These are phyloP conservation scores for Claviceps arundinis DNA, from an alignment of 2,329 filamentous ascomycete species.

Conservation along the genomic window DNA sequence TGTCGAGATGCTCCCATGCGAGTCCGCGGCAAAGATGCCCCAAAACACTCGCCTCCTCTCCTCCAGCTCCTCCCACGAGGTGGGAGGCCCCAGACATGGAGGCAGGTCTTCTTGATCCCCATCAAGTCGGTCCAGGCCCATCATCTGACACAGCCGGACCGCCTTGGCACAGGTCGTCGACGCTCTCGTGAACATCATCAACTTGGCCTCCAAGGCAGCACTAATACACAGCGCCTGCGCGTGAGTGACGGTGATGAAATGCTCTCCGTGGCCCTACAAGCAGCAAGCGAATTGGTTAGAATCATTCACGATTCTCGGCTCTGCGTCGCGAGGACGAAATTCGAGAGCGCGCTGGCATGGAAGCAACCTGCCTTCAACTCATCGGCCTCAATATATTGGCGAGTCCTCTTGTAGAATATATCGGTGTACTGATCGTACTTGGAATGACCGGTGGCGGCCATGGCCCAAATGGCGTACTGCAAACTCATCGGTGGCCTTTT, in stretches of 20 bases:
- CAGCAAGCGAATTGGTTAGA: background rate
- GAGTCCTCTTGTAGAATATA: constrained; percentile 67
- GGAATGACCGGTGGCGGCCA: constrained; percentile 56
- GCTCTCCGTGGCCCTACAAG: constrained; percentile 55
- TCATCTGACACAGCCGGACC: constrained; percentile 63
- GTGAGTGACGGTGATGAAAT: constrained; percentile 64
- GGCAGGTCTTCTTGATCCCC: constrained; percentile 52
- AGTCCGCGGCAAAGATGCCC: constrained; percentile 69
- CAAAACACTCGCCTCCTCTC: constrained; percentile 80
- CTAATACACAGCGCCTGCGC: constrained; percentile 71
- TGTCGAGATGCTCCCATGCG: constrained; percentile 76
- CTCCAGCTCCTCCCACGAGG: constrained; percentile 63
- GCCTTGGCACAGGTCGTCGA: constrained; percentile 68
- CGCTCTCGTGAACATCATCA: constrained; percentile 72
- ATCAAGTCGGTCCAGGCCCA: constrained; percentile 72
- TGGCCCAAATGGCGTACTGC: constrained; percentile 79
- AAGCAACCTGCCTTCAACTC: constrained; percentile 54
- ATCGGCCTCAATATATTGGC: constrained; percentile 72
- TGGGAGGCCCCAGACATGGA: constrained; percentile 57
- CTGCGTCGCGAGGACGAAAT: background rate
- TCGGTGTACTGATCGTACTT: constrained; percentile 62
- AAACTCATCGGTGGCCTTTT: constrained; percentile 71
- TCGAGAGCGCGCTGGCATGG: background rate
- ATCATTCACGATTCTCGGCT: background rate
- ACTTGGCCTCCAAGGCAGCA: constrained; percentile 67